Evolutionary conservation across 2,329 filamentous ascomycete genomes (phyloP).

Genomic region (Xylariaceae sp.): DNA sequence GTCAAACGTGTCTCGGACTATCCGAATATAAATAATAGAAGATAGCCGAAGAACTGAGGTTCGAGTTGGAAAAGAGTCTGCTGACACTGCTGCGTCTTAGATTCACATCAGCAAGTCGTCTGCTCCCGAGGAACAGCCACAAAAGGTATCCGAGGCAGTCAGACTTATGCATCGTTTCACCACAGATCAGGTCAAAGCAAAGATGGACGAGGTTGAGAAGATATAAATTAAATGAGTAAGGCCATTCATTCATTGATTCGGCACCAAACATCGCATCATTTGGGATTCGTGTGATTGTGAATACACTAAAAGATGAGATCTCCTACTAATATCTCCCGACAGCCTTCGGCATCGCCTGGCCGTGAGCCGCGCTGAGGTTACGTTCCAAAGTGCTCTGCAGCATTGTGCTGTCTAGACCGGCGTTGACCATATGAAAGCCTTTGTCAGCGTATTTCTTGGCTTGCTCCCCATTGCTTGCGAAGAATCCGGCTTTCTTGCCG

Average conservation of each 20-base stretch:
- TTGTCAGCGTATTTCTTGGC: conserved; percentile 49
- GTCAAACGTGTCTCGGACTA: too few species aligned
- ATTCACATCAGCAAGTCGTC: conserved; percentile 58
- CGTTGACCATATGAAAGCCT: conserved; percentile 59
- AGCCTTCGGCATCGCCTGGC: conserved; percentile 34
- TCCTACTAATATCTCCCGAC: conserved; percentile 38
- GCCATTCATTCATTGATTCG: not conserved
- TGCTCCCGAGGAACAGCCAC: conserved; percentile 46
- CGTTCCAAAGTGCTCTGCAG: conserved; percentile 37
- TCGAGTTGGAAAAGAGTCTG: not conserved
- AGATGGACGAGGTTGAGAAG: conserved; percentile 57
- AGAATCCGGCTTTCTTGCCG: conserved; percentile 63
- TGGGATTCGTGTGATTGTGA: not conserved
- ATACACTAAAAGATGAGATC: not conserved
- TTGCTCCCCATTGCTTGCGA: conserved; percentile 51
- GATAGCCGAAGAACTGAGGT: too few species aligned
- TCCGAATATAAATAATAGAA: too few species aligned
- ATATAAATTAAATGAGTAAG: conserved; percentile 7
- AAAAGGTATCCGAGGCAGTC: conserved; percentile 52
- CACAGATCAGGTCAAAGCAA: conserved; percentile 56
- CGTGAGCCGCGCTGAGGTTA: conserved; percentile 44
- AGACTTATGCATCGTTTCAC: conserved; percentile 79
- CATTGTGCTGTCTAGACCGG: conserved; percentile 46
- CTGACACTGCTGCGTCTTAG: conserved; percentile 31
- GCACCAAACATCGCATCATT: not conserved